Conservation (phyloP, 2,329 filamentous ascomycete genomes). For the Metarhizium album region DNA sequence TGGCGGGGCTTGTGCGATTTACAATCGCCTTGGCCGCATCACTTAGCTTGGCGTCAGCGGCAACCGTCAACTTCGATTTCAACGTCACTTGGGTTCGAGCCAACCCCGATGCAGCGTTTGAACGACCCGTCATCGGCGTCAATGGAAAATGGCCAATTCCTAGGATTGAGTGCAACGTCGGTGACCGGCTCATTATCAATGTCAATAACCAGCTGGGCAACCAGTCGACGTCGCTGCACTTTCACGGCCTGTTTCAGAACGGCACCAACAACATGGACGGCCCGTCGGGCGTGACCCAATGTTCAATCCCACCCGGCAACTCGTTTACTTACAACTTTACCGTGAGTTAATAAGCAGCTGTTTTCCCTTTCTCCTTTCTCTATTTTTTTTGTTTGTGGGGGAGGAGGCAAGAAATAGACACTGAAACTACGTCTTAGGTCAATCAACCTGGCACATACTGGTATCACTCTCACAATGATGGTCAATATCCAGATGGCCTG, state of each 20-base stretch:
- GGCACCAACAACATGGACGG: conserved; percentile 64
- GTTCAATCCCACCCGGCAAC: conserved; percentile 51
- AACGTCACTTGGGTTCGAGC: conserved; percentile 60
- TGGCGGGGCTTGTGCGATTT: conserved; percentile 10
- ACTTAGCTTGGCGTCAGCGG: conserved; percentile 16
- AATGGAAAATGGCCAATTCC: conserved; percentile 70
- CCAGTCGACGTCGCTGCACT: conserved; percentile 53
- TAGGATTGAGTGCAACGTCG: conserved; percentile 48
- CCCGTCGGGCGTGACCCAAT: conserved; percentile 54
- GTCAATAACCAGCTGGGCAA: conserved; percentile 50
- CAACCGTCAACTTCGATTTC: conserved; percentile 51
- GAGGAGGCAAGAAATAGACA: background rate
- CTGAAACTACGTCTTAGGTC: conserved; percentile 26
- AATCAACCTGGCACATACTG: conserved; percentile 65
- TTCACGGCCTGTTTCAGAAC: conserved; percentile 62
- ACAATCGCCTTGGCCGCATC: conserved; percentile 10
- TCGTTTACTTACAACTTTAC: conserved; percentile 61
- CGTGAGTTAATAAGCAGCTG: conserved; percentile 25
- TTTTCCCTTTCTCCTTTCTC: too few species aligned
- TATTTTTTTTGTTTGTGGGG: too few species aligned
- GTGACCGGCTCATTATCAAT: conserved; percentile 50
- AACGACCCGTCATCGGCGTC: conserved; percentile 62
- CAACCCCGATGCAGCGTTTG: conserved; percentile 57
- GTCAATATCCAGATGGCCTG: conserved; percentile 61
- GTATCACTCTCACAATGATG: conserved; percentile 62